These are phyloP conservation scores for Wallacemonas collosoma DNA, from an alignment of 208 protist genomes.

Conservation along the genomic window DNA sequence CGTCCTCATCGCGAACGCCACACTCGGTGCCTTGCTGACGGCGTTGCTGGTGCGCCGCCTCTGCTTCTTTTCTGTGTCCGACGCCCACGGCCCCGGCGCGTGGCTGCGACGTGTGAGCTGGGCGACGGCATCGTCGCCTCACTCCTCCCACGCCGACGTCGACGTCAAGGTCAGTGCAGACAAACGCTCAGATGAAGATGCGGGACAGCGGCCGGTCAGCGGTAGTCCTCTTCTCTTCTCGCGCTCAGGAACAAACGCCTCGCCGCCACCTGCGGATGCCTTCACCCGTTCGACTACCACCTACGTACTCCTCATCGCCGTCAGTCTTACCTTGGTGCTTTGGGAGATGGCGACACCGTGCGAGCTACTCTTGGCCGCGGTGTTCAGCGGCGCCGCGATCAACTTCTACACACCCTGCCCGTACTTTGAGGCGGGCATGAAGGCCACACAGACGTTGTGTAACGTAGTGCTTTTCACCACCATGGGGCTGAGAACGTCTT, in stretches of 20 bases:
- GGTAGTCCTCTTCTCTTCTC: slow-evolving; percentile 6
- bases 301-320: slow-evolving; percentile 12
- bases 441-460: slow-evolving; percentile 9
- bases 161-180: neutral
- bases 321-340: neutral
- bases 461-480: slow-evolving; percentile 33
- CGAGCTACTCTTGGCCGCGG: slow-evolving; percentile 29
- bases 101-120: neutral
- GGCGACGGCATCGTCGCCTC: neutral
- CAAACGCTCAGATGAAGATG: neutral
- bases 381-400: slow-evolving; percentile 21
- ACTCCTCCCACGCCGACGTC: neutral
- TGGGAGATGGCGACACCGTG: slow-evolving; percentile 16
- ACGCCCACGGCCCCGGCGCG: neutral
- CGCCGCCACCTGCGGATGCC: neutral
- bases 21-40: slow-evolving; percentile 7
- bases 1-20: slow-evolving; percentile 13
- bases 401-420: slow-evolving; percentile 24
- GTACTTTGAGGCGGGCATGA: slow-evolving; percentile 16
- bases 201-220: neutral
- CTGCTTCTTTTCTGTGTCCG: slow-evolving; percentile 4
- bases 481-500: slow-evolving; percentile 20
- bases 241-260: neutral
- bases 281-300: neutral
- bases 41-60: slow-evolving; percentile 14